Evolutionary conservation across 192 early-diverging fungal species (phyloP), one percentile per base, ranked within the genome.

Genomic region (Entomortierella beljakovae): DNA sequence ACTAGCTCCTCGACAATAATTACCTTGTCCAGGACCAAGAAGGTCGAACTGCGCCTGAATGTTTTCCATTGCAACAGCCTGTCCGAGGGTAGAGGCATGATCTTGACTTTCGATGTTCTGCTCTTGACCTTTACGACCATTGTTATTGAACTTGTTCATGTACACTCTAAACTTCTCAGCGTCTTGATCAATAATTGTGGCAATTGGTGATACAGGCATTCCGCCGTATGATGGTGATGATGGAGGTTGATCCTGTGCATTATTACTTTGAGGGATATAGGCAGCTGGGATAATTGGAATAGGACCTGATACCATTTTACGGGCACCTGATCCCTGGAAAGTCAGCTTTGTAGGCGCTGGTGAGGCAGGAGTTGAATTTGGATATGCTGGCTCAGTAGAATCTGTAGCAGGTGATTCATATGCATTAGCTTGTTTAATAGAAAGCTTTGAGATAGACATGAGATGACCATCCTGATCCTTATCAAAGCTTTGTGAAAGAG

Each of bases 131-230:
- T 70, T 70, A 18, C 75, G 75, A 28, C 26, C 46, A 37, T 66
- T 66, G 9, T 20, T 20, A 31, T 32, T 60, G 16, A 70, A 29
- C 23, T 79, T 79, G 34, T 70, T 79, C 68, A 79, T 79, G 9
- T 64, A 70, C 26, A 79, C 68, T 20, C 75, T 57, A 40, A 70
- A 79, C 40, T 79, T 79, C 32, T 79, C 75, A 37, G 75, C 75
- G 33, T 79, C 75, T 20, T 79, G 75, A 50, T 79, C 75, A 42
- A 79, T 79, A 16, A 79, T 79, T 5, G 75, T 68, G 0, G 75
- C 67, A 58, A 79, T 58, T 6, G 75, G 75, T 1, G 75, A 79
- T 3, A 40, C 51, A 23, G 75, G 74, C n/a, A n/a, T n/a, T 23
- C 20, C 11, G 1, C 53, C 38, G 2, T 55, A 43, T 13, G 53